These are phyloP conservation scores for Boeremia lycopersici DNA, from an alignment of 2,329 filamentous ascomycete genomes.

Conservation along the genomic window DNA sequence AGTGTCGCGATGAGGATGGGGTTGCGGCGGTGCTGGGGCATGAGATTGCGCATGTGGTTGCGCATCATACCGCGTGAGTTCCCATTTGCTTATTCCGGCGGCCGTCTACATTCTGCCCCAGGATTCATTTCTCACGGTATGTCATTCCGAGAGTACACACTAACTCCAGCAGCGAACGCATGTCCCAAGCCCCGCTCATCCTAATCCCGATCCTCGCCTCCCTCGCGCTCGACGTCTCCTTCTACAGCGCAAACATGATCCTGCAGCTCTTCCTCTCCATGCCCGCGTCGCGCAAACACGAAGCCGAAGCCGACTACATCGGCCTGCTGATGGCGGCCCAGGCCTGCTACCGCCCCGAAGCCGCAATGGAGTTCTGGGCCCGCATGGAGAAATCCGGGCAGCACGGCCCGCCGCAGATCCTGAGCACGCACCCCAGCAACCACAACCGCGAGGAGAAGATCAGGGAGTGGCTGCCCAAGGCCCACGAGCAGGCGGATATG, in stretches of 20 bases:
- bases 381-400: slow-evolving; percentile 65
- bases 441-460: slow-evolving; percentile 70
- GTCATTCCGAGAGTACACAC: too few species aligned
- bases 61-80: slow-evolving; percentile 45
- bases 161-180: slow-evolving; percentile 57
- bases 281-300: slow-evolving; percentile 74
- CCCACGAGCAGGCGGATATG: slow-evolving; percentile 45
- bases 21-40: slow-evolving; percentile 78
- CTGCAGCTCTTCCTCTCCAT: slow-evolving; percentile 68
- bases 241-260: slow-evolving; percentile 50
- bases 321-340: slow-evolving; percentile 83
- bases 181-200: slow-evolving; percentile 54
- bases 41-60: slow-evolving; percentile 75
- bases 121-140: too few species aligned
- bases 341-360: slow-evolving; percentile 74
- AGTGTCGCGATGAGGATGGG: slow-evolving; percentile 70
- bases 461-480: slow-evolving; percentile 58
- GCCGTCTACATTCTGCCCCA: too few species aligned
- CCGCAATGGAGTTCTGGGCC: slow-evolving; percentile 66
- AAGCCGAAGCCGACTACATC: slow-evolving; percentile 79
- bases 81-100: too few species aligned
- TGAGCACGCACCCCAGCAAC: slow-evolving; percentile 78
- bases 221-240: slow-evolving; percentile 49
- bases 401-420: slow-evolving; percentile 67
- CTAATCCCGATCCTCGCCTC: slow-evolving; percentile 47